Conservation (phyloP, 176 grass and related monocot genomes). For the Carex kokanica region DNA sequence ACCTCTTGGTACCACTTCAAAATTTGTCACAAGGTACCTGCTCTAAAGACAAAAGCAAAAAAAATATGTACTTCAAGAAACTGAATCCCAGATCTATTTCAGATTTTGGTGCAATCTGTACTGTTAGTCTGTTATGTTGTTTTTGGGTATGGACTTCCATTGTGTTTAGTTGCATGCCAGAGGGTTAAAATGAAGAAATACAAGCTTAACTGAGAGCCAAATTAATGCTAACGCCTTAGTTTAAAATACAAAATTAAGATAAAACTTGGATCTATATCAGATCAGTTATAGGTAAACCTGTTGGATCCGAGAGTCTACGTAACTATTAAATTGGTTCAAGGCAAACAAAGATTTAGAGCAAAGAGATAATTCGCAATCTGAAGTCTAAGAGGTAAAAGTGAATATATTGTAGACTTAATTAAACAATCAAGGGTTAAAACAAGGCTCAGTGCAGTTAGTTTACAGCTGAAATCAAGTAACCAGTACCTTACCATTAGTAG, state of each 20-base stretch:
- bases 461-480: background rate
- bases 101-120: background rate
- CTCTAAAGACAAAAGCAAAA: slow-evolving; percentile 39
- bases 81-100: too few relatives aligned
- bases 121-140: background rate
- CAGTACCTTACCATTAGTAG: background rate
- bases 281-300: background rate
- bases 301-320: background rate
- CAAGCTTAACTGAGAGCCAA: background rate
- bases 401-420: background rate
- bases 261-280: background rate
- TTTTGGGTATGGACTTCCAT: background rate
- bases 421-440: background rate
- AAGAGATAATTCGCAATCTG: too few relatives aligned
- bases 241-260: too few relatives aligned
- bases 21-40: slow-evolving; percentile 86
- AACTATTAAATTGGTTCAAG: background rate
- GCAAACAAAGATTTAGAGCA: background rate
- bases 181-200: background rate
- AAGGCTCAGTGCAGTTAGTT: background rate
- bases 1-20: slow-evolving; percentile 86
- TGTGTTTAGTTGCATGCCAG: background rate
- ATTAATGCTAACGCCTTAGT: background rate
- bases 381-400: background rate
- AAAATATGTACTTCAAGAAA: too few relatives aligned